Conservation (phyloP, 1,139 yeast species). For the Candida tetrigidarum region DNA sequence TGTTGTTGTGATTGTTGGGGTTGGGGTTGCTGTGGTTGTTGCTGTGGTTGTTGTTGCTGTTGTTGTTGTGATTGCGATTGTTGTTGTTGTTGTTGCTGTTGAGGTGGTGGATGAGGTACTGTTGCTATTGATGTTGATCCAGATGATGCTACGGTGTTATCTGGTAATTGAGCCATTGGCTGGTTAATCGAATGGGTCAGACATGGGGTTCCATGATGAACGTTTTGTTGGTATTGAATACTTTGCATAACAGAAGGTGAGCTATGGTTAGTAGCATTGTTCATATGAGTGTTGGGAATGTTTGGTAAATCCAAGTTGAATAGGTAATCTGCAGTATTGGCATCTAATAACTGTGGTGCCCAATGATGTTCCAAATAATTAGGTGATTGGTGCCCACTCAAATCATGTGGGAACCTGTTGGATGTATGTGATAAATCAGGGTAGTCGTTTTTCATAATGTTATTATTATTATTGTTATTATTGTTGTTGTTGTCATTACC, state of each 20-base stretch:
- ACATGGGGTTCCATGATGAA: conserved; percentile 15
- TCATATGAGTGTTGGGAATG: conserved; percentile 7
- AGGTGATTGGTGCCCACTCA: conserved; percentile 27
- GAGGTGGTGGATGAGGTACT: too few species aligned
- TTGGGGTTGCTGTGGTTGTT: conserved; percentile 9
- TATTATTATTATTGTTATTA: background rate
- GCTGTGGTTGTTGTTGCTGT: too few species aligned
- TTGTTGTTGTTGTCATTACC: background rate
- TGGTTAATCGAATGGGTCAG: conserved; percentile 1
- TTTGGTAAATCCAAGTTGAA: conserved; percentile 30
- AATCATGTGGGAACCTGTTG: background rate
- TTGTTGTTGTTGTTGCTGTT: too few species aligned
- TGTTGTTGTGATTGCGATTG: too few species aligned
- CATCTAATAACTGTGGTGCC: conserved; percentile 26
- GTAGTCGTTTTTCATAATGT: background rate
- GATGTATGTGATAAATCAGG: background rate
- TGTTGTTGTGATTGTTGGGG: too few species aligned
- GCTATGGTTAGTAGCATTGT: conserved; percentile 17
- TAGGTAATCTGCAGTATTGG: conserved; percentile 37
- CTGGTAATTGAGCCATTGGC: background rate
- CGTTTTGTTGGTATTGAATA: conserved; percentile 39
- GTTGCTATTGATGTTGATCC: conserved; percentile 12
- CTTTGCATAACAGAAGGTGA: conserved; percentile 29
- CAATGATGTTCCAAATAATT: conserved; percentile 39
- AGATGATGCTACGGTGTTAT: conserved; percentile 8